Percentiles rank a stretch among this genome's conserved stretches.
Evolutionary conservation across 257 asterid species (phyloP).

Genomic region (Solanum appendiculatum): DNA sequence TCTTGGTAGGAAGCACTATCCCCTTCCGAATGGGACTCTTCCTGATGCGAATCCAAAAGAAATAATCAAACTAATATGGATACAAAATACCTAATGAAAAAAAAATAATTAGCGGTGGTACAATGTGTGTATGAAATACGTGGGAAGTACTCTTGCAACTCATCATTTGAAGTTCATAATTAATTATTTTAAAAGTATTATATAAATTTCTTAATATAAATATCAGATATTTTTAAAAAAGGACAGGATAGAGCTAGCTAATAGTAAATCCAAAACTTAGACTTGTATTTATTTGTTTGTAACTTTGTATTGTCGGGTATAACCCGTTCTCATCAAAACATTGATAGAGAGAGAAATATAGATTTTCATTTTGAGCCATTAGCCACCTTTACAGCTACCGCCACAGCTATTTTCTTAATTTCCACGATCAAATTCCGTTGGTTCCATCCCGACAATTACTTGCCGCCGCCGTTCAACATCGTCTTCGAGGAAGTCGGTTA

Average conservation of each 20-base stretch:
- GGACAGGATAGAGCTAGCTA: neutral
- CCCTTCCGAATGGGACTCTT: no score
- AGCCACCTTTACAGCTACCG: conserved; percentile 1
- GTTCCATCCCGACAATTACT: neutral
- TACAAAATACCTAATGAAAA: fast-evolving
- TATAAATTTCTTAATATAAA: no score
- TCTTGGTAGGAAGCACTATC: fast-evolving
- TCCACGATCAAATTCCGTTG: neutral
- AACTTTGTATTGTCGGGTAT: neutral
- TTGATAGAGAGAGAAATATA: neutral
- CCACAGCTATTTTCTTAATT: neutral
- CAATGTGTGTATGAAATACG: no score
- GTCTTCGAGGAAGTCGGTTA: neutral
- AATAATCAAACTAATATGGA: no score
- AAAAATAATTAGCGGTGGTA: no score
- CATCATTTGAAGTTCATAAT: no score
- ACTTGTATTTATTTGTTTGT: neutral
- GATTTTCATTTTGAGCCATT: neutral
- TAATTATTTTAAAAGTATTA: no score
- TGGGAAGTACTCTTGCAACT: no score
- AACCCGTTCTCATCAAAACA: neutral
- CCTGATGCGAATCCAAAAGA: fast-evolving
- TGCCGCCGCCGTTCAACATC: neutral
- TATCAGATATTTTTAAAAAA: neutral
- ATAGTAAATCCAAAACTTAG: neutral